Evolutionary conservation across 2,329 filamentous ascomycete genomes (phyloP).

Genomic region (Cladosporium velox): DNA sequence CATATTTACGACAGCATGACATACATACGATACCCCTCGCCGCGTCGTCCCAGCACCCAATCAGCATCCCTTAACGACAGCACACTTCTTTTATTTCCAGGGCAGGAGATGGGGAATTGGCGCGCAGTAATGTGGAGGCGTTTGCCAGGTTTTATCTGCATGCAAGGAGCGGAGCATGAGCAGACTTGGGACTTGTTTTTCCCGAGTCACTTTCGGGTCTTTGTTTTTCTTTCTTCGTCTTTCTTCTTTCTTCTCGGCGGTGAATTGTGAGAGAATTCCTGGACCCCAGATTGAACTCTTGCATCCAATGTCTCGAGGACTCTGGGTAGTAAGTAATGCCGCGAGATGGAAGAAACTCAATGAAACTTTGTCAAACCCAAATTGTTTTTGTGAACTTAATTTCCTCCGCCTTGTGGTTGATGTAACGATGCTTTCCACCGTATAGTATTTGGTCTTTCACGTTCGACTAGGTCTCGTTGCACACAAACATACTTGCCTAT

Average conservation of each 20-base stretch:
- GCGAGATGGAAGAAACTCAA: background rate
- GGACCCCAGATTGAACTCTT: background rate
- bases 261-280: background rate
- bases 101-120: background rate
- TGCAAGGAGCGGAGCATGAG: background rate
- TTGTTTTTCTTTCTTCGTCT: background rate
- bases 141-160: background rate
- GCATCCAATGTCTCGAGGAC: background rate
- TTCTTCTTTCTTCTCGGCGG: background rate
- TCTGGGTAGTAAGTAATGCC: background rate
- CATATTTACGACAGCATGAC: background rate
- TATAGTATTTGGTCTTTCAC: no score
- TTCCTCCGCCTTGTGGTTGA: background rate
- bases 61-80: background rate
- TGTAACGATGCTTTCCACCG: background rate
- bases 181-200: background rate
- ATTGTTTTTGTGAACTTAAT: background rate
- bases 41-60: background rate
- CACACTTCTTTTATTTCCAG: background rate
- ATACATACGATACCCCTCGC: background rate
- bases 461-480: no score
- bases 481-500: no score
- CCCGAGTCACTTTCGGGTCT: background rate
- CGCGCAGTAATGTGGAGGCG: constrained; percentile 7
- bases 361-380: background rate